Conservation (phyloP, 192 early-diverging fungal genomes). For the Backusella tarrabulga region DNA sequence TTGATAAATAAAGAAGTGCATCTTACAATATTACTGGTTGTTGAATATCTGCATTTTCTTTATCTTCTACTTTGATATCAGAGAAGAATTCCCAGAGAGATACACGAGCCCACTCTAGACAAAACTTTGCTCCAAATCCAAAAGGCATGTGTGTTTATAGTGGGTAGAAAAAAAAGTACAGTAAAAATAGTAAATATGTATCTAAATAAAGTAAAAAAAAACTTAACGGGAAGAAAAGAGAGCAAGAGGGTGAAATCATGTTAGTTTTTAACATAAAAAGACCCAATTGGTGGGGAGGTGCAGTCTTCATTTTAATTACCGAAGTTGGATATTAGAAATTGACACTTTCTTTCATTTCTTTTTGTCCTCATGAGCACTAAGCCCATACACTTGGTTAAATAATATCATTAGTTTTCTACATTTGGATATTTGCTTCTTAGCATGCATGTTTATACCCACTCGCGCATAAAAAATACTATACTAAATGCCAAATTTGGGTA, state of each 20-base stretch:
- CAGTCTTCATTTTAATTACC: not conserved
- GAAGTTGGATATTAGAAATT: not conserved
- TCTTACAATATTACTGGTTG: constrained; percentile 41
- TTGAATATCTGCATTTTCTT: constrained; percentile 35
- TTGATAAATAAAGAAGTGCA: not conserved
- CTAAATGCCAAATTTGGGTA: not conserved
- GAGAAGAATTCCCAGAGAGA: constrained; percentile 39
- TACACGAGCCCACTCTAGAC: constrained; percentile 29
- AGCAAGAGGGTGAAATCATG: not conserved
- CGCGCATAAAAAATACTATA: not conserved
- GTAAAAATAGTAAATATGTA: not conserved
- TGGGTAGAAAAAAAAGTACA: not conserved
- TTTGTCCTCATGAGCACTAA: not conserved
- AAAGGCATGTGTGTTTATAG: constrained; percentile 32
- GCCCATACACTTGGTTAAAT: not conserved
- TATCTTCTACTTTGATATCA: constrained; percentile 33
- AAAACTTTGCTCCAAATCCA: constrained; percentile 35
- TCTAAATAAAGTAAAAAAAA: not conserved
- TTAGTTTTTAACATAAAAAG: not conserved
- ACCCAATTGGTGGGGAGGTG: not conserved
- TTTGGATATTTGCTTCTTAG: not conserved
- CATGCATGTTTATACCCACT: not conserved
- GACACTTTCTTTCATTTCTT: not conserved
- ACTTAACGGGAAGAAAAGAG: not conserved
- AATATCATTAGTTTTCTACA: not conserved